Conservation (phyloP, 2,329 filamentous ascomycete species). For the Endothia cerciana region DNA sequence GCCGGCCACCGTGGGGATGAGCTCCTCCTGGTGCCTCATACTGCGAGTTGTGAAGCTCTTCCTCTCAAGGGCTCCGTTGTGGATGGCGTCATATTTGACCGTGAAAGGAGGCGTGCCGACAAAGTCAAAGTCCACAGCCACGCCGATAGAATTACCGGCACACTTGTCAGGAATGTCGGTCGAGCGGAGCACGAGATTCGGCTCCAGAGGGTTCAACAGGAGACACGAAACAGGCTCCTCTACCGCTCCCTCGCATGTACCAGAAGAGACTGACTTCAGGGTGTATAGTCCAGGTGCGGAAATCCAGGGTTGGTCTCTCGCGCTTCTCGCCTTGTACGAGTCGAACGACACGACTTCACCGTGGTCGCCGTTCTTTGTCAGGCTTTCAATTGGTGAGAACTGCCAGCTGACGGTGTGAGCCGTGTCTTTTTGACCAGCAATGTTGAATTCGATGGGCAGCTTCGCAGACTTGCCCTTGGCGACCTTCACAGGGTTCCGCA, state of each 20-base stretch:
- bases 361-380: slow-evolving; percentile 73
- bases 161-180: slow-evolving; percentile 94
- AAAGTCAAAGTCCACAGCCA: slow-evolving; percentile 86
- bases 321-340: slow-evolving; percentile 63
- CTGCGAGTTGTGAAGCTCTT: slow-evolving; percentile 65
- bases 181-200: slow-evolving; percentile 71
- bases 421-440: slow-evolving; percentile 61
- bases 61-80: slow-evolving; percentile 59
- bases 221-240: slow-evolving; percentile 94
- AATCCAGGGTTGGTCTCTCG: slow-evolving; percentile 68
- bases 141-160: slow-evolving; percentile 88
- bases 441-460: slow-evolving; percentile 73
- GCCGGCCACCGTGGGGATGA: slow-evolving; percentile 80
- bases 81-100: slow-evolving; percentile 76
- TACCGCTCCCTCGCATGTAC: slow-evolving; percentile 84
- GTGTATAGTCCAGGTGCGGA: slow-evolving; percentile 84
- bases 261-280: slow-evolving; percentile 76
- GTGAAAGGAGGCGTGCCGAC: slow-evolving; percentile 90
- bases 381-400: slow-evolving; percentile 74
- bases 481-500: slow-evolving; percentile 79
- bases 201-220: slow-evolving; percentile 87
- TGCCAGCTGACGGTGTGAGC: slow-evolving; percentile 78
- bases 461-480: slow-evolving; percentile 71
- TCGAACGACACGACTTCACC: slow-evolving; percentile 61
- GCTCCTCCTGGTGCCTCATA: slow-evolving; percentile 80